phyloP scores from a whole-genome alignment of 2,329 filamentous ascomycete genomes.

The Blumeria graminis region DNA sequence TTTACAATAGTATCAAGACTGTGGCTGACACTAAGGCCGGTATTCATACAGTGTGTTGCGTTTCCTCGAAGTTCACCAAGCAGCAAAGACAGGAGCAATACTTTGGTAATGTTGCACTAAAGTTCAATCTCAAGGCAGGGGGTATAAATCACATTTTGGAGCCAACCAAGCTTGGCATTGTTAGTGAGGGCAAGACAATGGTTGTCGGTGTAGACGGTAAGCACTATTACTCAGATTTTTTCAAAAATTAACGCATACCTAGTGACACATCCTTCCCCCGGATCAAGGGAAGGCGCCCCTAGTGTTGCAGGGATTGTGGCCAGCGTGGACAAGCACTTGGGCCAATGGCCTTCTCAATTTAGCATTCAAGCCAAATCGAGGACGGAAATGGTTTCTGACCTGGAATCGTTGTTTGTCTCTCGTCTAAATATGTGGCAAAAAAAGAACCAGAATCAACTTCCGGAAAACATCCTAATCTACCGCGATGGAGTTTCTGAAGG shows the following conservation, averaged over 20 bases:
- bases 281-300: conserved; percentile 30
- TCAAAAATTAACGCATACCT: neutral
- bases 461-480: conserved; percentile 56
- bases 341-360: conserved; percentile 51
- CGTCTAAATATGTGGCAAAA: conserved; percentile 40
- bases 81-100: conserved; percentile 19
- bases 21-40: conserved; percentile 4
- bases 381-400: conserved; percentile 35
- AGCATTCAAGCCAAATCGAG: conserved; percentile 33
- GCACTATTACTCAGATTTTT: neutral
- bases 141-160: conserved; percentile 42
- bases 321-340: conserved; percentile 39
- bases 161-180: conserved; percentile 27
- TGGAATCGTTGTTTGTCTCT: conserved; percentile 34
- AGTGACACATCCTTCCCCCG: conserved; percentile 60
- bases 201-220: conserved; percentile 47
- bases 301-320: conserved; percentile 62
- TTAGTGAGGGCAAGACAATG: conserved; percentile 28
- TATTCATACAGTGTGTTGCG: conserved; percentile 6
- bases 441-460: conserved; percentile 21
- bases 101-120: conserved; percentile 44
- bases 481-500: conserved; percentile 72
- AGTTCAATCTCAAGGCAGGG: conserved; percentile 56
- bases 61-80: conserved; percentile 4
- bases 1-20: conserved; percentile 6